These are phyloP conservation scores for Curvularia sp. DNA, from an alignment of 2,329 filamentous ascomycete species.

Conservation along the genomic window DNA sequence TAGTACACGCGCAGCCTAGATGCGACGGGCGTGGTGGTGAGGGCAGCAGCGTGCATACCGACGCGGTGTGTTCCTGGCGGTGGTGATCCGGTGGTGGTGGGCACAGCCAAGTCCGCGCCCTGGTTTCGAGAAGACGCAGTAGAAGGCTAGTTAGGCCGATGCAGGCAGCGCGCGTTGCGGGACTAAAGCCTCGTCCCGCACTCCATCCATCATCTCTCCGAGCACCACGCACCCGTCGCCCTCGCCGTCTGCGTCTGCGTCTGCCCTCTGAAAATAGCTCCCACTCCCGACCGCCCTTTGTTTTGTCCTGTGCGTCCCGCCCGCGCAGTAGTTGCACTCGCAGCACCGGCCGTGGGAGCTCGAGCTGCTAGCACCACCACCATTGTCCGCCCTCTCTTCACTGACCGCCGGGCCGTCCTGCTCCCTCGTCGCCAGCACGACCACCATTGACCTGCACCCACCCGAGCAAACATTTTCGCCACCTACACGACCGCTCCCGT, in stretches of 20 bases:
- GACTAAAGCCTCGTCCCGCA: slow-evolving; percentile 26
- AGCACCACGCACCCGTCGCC: slow-evolving; percentile 15
- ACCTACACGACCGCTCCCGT: not conserved
- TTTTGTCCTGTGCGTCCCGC: slow-evolving; percentile 2
- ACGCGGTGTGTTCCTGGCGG: not conserved
- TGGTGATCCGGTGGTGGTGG: not conserved
- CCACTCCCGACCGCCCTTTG: slow-evolving; percentile 3
- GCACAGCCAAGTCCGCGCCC: slow-evolving; percentile 2
- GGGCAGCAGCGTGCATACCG: not conserved
- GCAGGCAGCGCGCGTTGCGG: slow-evolving; percentile 18
- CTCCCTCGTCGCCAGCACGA: slow-evolving; percentile 7
- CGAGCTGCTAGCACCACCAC: not conserved
- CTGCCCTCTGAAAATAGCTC: slow-evolving; percentile 5
- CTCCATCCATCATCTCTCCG: slow-evolving; percentile 19
- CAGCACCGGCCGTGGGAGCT: not conserved
- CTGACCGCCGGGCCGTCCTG: slow-evolving; percentile 8
- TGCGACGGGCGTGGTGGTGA: not conserved
- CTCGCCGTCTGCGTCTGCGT: no score
- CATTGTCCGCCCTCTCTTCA: slow-evolving; percentile 14
- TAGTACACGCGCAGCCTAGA: no score
- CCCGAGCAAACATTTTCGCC: slow-evolving; percentile 4
- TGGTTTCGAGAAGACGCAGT: slow-evolving; percentile 21
- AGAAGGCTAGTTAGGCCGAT: slow-evolving; percentile 15
- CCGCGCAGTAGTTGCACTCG: not conserved
- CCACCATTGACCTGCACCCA: slow-evolving; percentile 10